phyloP scores from a whole-genome alignment of 768 basidiomycete genomes.

The Mycena chlorophos region DNA sequence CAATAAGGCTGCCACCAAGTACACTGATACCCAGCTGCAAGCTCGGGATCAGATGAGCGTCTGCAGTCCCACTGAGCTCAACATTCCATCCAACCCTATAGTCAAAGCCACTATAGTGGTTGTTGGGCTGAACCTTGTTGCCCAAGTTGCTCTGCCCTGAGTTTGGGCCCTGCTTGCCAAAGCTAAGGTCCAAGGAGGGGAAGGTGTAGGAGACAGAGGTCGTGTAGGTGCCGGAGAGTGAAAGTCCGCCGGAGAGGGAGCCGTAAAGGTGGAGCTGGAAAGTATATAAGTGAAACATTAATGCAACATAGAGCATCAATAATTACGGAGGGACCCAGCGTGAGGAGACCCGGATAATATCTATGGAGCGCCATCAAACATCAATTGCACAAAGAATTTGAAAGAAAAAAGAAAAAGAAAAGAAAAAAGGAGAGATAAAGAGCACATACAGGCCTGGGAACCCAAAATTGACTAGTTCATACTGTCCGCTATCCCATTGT shows the following conservation, averaged over 20 bases:
- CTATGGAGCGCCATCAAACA: background rate
- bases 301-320: no score
- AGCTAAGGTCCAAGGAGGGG: conserved; percentile 9
- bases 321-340: conserved; percentile 23
- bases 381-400: no score
- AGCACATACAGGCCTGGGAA: conserved; percentile 25
- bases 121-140: background rate
- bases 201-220: conserved; percentile 1
- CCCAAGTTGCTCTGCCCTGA: background rate
- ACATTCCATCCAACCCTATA: conserved; percentile 17
- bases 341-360: conserved; percentile 23
- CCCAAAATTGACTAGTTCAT: conserved; percentile 20
- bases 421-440: background rate
- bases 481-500: conserved; percentile 4
- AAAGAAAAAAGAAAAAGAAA: no score
- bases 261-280: conserved; percentile 15
- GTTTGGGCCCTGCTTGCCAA: conserved; percentile 8
- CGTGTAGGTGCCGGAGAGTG: background rate
- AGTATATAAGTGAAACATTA: no score
- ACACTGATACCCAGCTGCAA: conserved; percentile 28
- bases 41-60: conserved; percentile 25
- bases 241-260: conserved; percentile 1
- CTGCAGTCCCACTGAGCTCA: conserved; percentile 23
- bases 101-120: background rate
- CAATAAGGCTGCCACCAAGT: conserved; percentile 17